phyloP scores from a whole-genome alignment of 768 basidiomycete species.

The Phaeolepiota aurea region DNA sequence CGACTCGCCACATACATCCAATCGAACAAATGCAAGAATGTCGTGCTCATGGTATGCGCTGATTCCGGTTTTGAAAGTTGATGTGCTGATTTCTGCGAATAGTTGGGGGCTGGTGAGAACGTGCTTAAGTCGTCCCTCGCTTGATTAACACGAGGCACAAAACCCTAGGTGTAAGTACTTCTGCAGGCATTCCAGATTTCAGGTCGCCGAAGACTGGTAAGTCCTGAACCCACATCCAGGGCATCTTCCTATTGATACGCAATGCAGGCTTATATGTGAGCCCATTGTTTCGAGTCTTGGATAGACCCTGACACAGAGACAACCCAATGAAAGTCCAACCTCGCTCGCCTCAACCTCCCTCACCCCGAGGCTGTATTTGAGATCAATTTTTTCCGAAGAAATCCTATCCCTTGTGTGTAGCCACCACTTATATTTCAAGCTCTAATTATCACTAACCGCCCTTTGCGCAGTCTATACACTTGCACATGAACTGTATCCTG shows the following conservation, averaged over 20 bases:
- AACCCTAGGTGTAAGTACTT: conserved; percentile 57
- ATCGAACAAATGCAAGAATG: conserved; percentile 56
- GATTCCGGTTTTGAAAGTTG: conserved; percentile 6
- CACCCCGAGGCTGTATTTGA: conserved; percentile 96
- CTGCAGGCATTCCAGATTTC: conserved; percentile 87
- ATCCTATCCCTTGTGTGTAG: conserved; percentile 70
- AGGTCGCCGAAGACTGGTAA: conserved; percentile 71
- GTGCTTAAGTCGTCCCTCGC: neutral
- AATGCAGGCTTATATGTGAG: conserved; percentile 47
- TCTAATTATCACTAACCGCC: neutral
- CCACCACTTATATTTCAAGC: neutral
- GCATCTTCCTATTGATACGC: neutral
- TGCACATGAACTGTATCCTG: conserved; percentile 90
- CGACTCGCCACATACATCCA: conserved; percentile 60
- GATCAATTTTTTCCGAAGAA: conserved; percentile 72
- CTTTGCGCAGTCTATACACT: conserved; percentile 67
- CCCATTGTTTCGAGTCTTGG: neutral
- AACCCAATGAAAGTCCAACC: conserved; percentile 50
- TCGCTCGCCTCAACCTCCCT: conserved; percentile 72
- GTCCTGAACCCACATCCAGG: neutral
- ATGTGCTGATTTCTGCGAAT: conserved; percentile 3
- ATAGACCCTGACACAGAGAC: too few relatives aligned
- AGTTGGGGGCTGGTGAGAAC: conserved; percentile 64
- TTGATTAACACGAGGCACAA: conserved; percentile 2
- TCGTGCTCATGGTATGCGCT: conserved; percentile 62